Percentiles rank a stretch among this genome's conserved stretches.
phyloP scores from a whole-genome alignment of 768 basidiomycete genomes.

The Melanogaster broomeanus region DNA sequence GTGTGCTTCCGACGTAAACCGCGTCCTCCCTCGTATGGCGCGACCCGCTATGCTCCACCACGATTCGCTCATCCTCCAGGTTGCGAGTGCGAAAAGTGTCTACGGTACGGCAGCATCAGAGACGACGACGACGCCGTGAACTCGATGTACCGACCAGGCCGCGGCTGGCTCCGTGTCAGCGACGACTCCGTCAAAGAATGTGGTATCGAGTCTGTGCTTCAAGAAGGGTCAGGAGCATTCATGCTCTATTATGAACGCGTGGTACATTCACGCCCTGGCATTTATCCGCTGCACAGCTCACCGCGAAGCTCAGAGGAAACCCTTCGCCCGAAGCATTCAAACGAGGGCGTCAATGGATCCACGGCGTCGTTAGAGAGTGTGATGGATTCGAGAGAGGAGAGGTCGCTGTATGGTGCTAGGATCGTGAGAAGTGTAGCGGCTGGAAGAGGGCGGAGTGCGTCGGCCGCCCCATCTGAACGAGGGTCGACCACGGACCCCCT shows the following conservation, averaged over 20 bases:
- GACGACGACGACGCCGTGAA: slow-evolving; percentile 48
- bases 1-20: slow-evolving; percentile 90
- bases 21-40: slow-evolving; percentile 40
- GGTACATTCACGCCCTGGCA: slow-evolving; percentile 36
- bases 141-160: slow-evolving; percentile 42
- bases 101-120: slow-evolving; percentile 54
- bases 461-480: slow-evolving; percentile 33
- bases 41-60: slow-evolving; percentile 42
- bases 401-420: slow-evolving; percentile 42
- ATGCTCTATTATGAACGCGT: slow-evolving; percentile 95
- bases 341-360: slow-evolving; percentile 45
- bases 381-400: slow-evolving; percentile 19
- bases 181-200: slow-evolving; percentile 82
- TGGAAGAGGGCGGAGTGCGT: slow-evolving; percentile 43
- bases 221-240: slow-evolving; percentile 75
- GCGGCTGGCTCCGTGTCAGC: slow-evolving; percentile 86
- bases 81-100: slow-evolving; percentile 50
- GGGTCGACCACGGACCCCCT: slow-evolving; percentile 15
- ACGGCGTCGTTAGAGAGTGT: slow-evolving; percentile 48
- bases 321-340: slow-evolving; percentile 48
- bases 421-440: slow-evolving; percentile 59
- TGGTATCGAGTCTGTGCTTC: slow-evolving; percentile 71
- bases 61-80: slow-evolving; percentile 42
- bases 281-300: slow-evolving; percentile 34
- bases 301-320: slow-evolving; percentile 66